Evolutionary conservation across 352 stramenopile genomes (phyloP), one percentile per base, ranked within the genome.

Genomic region (Phytophthora agathidicida): DNA sequence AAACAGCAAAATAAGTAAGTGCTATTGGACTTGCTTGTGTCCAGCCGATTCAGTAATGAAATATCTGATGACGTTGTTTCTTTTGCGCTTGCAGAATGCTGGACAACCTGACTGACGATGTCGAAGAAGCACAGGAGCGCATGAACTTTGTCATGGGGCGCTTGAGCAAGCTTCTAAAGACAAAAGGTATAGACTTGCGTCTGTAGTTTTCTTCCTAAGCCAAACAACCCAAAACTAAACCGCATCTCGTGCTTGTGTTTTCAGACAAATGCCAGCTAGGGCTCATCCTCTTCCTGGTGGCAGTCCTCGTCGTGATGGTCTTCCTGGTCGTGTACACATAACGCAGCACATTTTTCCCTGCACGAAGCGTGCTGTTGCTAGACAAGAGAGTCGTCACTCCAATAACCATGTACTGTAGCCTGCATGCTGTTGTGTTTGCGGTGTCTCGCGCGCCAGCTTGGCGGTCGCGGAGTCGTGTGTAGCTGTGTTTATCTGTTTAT

Each of bases 281-380:
- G 5, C 73, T 90, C 35, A 90, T 93, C 56, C 64, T 93, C 35
- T 77, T 93, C 23, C 60, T 93, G 32, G 68, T 77, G 37, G 70
- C 76, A 9, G 76, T 91, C 35, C 68, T 93, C 28, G 70, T 82
- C 17, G 74, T 86, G 33, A 89, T 93, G 77, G 54, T 91, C 54
- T 90, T 93, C 53, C 68, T 93, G 42, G 81, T 93, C 65, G 86
- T 93, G 52, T 93, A 93, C 66, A 91, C 83, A 66, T 93, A 82
- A 68, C 36, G 11, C 36, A 23, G 22, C 8, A 51, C 19, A n/a
- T 32, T 22, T 28, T 13, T 24, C 46, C 35, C 9, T 44, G 22
- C 35, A 47, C 46, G 35, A 58, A 58, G 46, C 16, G 36, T 23
- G 17, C 23, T 7, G 9, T 36, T 19, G 19, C 59, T 67, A 67